phyloP scores from a whole-genome alignment of 208 protist genomes.

The Acanthamoeba castellanii region DNA sequence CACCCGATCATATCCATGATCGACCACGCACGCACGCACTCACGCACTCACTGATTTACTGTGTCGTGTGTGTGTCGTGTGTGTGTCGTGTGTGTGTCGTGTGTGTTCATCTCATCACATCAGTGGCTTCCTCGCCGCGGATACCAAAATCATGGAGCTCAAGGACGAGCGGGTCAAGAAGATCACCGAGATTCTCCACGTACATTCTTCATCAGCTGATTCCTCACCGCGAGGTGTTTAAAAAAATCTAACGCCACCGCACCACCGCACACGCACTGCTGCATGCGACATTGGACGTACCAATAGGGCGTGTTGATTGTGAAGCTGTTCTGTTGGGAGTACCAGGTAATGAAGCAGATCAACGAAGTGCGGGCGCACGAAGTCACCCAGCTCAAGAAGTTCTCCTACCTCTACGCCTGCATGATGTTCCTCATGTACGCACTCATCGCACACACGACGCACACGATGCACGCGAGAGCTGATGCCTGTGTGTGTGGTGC shows the following conservation, averaged over 20 bases:
- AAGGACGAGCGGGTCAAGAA: constrained; percentile 15
- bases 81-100: too few species aligned
- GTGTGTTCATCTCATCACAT: not conserved
- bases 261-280: too few species aligned
- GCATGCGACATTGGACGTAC: too few species aligned
- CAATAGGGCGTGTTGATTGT: not conserved
- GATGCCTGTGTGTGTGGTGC: too few species aligned
- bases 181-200: not conserved
- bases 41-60: too few species aligned
- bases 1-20: not conserved
- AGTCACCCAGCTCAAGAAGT: not conserved
- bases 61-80: too few species aligned
- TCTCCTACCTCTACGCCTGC: constrained; percentile 10
- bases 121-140: not conserved
- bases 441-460: not conserved
- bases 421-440: constrained; percentile 30
- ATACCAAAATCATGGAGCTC: constrained; percentile 23
- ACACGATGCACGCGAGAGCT: not conserved
- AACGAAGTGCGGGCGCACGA: constrained; percentile 10
- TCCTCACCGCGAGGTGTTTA: too few species aligned
- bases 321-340: constrained; percentile 24
- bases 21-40: not conserved
- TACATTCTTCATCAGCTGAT: not conserved
- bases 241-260: too few species aligned
- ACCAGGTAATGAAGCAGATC: constrained; percentile 1